These are phyloP conservation scores for Phellopilus nigrolimitatus DNA, from an alignment of 1,284 basidiomycete genomes.

Conservation along the genomic window DNA sequence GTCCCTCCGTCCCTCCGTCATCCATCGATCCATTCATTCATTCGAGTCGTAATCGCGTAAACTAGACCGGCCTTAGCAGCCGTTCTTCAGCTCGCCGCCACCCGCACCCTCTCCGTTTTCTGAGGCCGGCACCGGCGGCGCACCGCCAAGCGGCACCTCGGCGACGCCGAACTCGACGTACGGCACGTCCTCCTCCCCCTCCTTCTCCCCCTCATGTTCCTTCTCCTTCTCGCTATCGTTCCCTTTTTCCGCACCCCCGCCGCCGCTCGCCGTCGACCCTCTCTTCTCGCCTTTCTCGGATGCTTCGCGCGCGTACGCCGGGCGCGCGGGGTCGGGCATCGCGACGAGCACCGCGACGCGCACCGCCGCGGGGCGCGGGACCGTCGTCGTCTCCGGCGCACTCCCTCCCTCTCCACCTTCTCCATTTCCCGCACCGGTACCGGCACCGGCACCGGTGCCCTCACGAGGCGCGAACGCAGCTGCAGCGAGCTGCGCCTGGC, in stretches of 20 bases:
- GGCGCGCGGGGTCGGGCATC: conserved; percentile 40
- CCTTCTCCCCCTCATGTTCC: neutral
- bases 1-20: too few relatives aligned
- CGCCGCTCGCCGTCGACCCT: conserved; percentile 2
- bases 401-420: neutral
- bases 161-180: conserved; percentile 46
- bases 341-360: conserved; percentile 49
- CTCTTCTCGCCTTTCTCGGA: neutral
- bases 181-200: conserved; percentile 39
- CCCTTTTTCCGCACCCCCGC: conserved; percentile 7
- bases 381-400: neutral
- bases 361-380: conserved; percentile 11
- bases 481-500: conserved; percentile 9
- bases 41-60: too few relatives aligned
- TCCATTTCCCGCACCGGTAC: too few relatives aligned
- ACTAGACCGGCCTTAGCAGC: too few relatives aligned
- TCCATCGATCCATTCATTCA: too few relatives aligned
- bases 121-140: neutral
- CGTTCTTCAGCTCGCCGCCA: too few relatives aligned
- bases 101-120: too few relatives aligned
- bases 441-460: neutral
- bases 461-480: neutral
- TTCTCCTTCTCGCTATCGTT: neutral
- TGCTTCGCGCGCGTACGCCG: neutral
- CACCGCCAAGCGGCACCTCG: conserved; percentile 26